Evolutionary conservation across 768 basidiomycete species (phyloP).

Genomic region (Scleroderma bovista): DNA sequence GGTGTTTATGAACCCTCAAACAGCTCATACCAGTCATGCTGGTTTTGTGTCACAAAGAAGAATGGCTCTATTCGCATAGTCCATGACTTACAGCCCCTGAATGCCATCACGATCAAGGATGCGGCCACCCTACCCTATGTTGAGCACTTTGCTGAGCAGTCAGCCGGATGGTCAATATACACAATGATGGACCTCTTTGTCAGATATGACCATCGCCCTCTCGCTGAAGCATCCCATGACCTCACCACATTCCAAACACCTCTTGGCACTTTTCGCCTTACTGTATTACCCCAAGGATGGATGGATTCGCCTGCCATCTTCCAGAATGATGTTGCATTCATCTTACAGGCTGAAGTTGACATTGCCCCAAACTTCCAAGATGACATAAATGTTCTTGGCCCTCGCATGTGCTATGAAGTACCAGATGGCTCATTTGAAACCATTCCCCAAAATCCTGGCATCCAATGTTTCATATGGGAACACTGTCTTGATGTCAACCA

Average conservation of each 20-base stretch:
- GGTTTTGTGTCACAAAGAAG: slow-evolving; percentile 34
- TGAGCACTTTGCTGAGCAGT: slow-evolving; percentile 10
- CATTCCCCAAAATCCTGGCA: too few relatives aligned
- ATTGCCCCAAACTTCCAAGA: too few relatives aligned
- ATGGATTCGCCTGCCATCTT: slow-evolving; percentile 37
- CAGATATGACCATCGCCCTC: not conserved
- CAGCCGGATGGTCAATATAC: slow-evolving; percentile 3
- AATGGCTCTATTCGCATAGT: slow-evolving; percentile 13
- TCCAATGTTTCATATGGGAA: too few relatives aligned
- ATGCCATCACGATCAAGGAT: not conserved
- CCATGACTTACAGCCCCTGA: slow-evolving; percentile 19
- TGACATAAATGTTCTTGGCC: too few relatives aligned
- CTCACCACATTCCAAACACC: not conserved
- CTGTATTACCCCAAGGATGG: slow-evolving; percentile 36
- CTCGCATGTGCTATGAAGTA: too few relatives aligned
- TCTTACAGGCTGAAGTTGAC: too few relatives aligned
- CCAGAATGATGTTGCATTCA: slow-evolving; percentile 34
- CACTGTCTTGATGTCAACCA: too few relatives aligned
- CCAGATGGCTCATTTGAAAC: too few relatives aligned
- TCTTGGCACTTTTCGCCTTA: slow-evolving; percentile 12
- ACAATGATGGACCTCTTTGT: not conserved
- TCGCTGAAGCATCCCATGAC: not conserved
- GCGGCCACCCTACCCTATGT: slow-evolving; percentile 5
- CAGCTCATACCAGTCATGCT: slow-evolving; percentile 31
- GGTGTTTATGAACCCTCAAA: slow-evolving; percentile 37